Evolutionary conservation across 2,329 filamentous ascomycete genomes (phyloP).

Genomic region (Cadophora luteo-olivacea): DNA sequence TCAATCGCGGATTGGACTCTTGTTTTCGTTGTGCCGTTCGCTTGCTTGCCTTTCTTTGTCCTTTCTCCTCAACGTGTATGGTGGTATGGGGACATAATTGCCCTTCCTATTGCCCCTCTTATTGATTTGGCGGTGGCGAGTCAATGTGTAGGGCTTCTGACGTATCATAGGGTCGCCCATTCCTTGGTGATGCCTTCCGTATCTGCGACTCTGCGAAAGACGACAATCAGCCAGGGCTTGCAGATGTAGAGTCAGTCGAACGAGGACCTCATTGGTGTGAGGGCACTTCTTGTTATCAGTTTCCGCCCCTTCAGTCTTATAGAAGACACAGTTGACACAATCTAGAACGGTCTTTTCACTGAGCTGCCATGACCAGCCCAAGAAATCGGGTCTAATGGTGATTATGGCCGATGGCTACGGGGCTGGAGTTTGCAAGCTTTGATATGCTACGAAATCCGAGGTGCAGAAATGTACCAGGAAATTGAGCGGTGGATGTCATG

Average conservation of each 20-base stretch:
- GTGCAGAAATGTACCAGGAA: not conserved
- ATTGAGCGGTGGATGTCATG: not conserved
- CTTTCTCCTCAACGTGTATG: not conserved
- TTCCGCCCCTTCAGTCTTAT: not conserved
- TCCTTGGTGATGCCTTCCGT: not conserved
- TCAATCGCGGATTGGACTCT: constrained; percentile 14
- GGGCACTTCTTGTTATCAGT: not conserved
- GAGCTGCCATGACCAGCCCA: not conserved
- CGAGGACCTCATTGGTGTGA: not conserved
- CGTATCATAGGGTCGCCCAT: not conserved
- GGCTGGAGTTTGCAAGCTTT: not conserved
- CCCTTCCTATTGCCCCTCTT: not conserved
- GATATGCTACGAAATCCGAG: not conserved
- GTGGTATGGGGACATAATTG: not conserved
- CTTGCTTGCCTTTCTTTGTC: constrained; percentile 8
- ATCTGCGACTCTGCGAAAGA: not conserved
- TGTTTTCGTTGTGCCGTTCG: constrained; percentile 3
- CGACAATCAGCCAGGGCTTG: not conserved
- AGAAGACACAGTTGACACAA: not conserved
- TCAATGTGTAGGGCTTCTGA: not conserved
- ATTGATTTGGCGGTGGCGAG: not conserved
- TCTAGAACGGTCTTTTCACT: not conserved
- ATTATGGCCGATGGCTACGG: not conserved
- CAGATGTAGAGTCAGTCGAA: not conserved
- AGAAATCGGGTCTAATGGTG: too few relatives aligned